A percentile compares a stretch with the other conserved stretches of the same genome.
Conservation (phyloP, 805 yeast species). For the Sugiyamaella marilandica region DNA sequence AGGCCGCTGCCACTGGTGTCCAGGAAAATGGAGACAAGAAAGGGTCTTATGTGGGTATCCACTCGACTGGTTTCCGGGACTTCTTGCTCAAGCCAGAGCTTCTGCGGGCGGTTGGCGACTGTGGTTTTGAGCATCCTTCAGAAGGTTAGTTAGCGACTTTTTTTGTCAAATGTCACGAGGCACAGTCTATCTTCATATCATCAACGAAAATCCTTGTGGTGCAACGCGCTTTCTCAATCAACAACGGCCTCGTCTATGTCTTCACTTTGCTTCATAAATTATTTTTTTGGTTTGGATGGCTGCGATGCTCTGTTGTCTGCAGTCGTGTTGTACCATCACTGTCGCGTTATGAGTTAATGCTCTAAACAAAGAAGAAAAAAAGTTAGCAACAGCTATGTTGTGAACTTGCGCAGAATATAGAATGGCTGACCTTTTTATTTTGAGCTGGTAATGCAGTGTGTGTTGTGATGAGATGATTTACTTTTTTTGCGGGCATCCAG, state of each 20-base stretch:
- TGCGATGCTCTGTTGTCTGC: no score
- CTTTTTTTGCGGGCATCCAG: no score
- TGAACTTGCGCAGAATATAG: no score
- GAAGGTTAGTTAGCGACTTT: conserved; percentile 69
- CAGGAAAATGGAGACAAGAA: conserved; percentile 61
- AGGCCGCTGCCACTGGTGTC: conserved; percentile 32
- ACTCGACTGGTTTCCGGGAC: conserved; percentile 98
- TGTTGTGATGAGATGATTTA: no score
- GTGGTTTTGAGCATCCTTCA: conserved; percentile 99
- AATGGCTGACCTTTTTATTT: no score
- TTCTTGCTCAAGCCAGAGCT: conserved; percentile 94
- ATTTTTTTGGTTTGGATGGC: no score
- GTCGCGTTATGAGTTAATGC: no score
- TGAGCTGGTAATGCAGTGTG: no score
- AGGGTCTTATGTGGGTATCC: conserved; percentile 97
- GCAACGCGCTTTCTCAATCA: neutral
- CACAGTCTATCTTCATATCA: conserved; percentile 2
- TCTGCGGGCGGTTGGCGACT: conserved; percentile 94
- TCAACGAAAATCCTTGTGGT: neutral
- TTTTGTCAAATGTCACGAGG: neutral
- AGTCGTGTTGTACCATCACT: no score
- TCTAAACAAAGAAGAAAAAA: no score
- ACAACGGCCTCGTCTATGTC: neutral
- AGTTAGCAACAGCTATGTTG: no score
- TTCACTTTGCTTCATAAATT: neutral